Base-by-base conservation (phyloP, 2,329 filamentous ascomycete genomes). In the Cladophialophora exuberans region DNA sequence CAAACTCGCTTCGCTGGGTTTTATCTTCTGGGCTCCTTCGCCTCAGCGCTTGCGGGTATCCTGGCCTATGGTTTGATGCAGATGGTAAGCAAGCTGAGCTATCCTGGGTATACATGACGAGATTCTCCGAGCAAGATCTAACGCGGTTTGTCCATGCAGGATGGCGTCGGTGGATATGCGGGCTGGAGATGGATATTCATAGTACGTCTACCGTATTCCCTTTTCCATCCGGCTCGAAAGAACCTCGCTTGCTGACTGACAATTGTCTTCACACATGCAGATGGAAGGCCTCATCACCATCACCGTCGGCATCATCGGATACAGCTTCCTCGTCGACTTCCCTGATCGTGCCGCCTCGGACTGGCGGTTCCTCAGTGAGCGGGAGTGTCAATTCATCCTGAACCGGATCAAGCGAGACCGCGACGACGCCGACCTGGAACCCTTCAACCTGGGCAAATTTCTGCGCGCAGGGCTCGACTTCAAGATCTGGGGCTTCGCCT, bases 401-500 rank as follows among this genome's bases (percentile, higher is more conserved):
- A 74, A 30, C 11, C 73, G 77, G 6, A 77, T 84, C 35, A 73
- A 83, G 46, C 70, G 71, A 31, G 81, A 84, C 56, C 76, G 81
- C 26, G 72, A 75, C 10, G 81, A 83, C 64, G 78, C 76, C 2
- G 72, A 74, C 4, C 63, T 72, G 1, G 75, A 80, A 60, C 68
- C 75, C 0, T 83, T 81, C 66, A 71, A 67, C 6, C 25, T 79
- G 0, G 66, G 61, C 17, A 76, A 76, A 53, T 83, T 79, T 66
- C 67, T 82, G 47, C 69, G 67, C 25, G 72, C 74, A 15, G 78
- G 71, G 2, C 49, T 69, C 1, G 80, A 83, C 58, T 63, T 72
- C 52, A 83, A 83, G 62, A 73, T 83, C 48, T 83, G 80, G 79
- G 77, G 68, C 2, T 83, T 80, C 53, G 81, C 78, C 1, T 57